Evolutionary conservation across 371 early-diverging fungal species (phyloP).

Genomic region (Massospora cicadina): DNA sequence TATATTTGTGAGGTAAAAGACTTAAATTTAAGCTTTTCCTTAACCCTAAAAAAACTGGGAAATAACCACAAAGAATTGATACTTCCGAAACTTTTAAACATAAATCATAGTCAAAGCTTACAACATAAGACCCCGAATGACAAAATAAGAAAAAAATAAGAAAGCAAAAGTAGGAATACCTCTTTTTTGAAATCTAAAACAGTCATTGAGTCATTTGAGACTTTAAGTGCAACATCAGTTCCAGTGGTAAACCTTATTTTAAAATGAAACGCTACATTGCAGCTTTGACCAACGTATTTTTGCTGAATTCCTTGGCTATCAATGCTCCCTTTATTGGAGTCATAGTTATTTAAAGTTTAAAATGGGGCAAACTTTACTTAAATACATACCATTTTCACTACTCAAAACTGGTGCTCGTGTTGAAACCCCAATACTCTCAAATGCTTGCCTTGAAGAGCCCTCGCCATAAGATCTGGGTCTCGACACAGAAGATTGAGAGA

Average conservation of each 20-base stretch:
- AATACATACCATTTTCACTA: background rate
- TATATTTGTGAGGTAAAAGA: too few species aligned
- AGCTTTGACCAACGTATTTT: background rate
- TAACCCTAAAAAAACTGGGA: background rate
- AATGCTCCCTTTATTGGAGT: background rate
- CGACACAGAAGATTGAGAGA: too few species aligned
- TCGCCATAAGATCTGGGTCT: too few species aligned
- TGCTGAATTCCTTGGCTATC: background rate
- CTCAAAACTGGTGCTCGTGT: background rate
- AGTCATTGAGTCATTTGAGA: background rate
- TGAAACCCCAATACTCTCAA: background rate
- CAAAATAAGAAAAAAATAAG: background rate
- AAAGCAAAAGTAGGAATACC: background rate
- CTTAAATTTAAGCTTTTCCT: background rate
- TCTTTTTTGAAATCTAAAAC: background rate
- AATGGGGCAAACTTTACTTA: too few species aligned
- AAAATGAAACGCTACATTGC: too few species aligned
- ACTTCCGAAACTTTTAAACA: background rate
- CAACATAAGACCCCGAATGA: background rate
- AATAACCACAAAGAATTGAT: background rate
- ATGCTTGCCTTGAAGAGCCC: background rate
- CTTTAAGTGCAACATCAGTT: background rate
- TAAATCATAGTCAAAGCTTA: background rate
- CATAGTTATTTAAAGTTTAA: background rate
- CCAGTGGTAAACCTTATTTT: background rate